These are phyloP conservation scores for Pseudozyma pruni DNA, from an alignment of 1,284 basidiomycete species.

Conservation along the genomic window DNA sequence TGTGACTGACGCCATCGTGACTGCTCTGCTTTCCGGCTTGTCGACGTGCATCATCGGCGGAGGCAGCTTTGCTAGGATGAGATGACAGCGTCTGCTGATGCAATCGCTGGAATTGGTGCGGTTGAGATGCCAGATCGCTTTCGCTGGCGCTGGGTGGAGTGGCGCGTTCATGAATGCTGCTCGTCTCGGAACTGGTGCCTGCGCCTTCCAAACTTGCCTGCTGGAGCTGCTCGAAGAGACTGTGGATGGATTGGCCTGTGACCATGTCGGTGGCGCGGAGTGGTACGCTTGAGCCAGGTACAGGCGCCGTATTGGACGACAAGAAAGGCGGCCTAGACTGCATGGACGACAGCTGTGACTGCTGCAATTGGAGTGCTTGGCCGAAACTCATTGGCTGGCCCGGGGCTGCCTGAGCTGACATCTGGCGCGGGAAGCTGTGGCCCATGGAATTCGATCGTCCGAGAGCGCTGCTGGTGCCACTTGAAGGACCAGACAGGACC, in stretches of 20 bases:
- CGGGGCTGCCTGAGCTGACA: conserved; percentile 9
- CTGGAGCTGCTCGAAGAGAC: conserved; percentile 46
- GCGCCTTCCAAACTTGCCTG: conserved; percentile 38
- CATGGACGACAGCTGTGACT: conserved; percentile 12
- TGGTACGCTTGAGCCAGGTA: conserved; percentile 20
- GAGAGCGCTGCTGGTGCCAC: conserved; percentile 31
- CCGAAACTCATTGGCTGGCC: conserved; percentile 21
- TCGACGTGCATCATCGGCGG: conserved; percentile 51
- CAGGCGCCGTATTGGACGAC: conserved; percentile 41
- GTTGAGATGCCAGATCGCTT: conserved; percentile 29
- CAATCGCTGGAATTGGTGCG: conserved; percentile 23
- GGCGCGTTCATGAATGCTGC: conserved; percentile 32
- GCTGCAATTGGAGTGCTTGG: conserved; percentile 28
- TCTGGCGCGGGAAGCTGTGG: conserved; percentile 10
- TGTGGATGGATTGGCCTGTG: conserved; percentile 38
- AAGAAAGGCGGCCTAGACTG: conserved; percentile 32
- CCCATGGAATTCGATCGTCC: conserved; percentile 35
- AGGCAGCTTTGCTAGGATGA: conserved; percentile 31
- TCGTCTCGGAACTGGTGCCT: conserved; percentile 28
- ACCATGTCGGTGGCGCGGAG: conserved; percentile 42
- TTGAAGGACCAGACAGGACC: conserved; percentile 25
- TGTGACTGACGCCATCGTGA: conserved; percentile 35
- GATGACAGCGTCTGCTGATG: conserved; percentile 11
- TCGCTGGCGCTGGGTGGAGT: conserved; percentile 46
- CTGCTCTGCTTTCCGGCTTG: conserved; percentile 39